Base-by-base conservation (phyloP, 768 basidiomycete species). In the Mycena alexandri region DNA sequence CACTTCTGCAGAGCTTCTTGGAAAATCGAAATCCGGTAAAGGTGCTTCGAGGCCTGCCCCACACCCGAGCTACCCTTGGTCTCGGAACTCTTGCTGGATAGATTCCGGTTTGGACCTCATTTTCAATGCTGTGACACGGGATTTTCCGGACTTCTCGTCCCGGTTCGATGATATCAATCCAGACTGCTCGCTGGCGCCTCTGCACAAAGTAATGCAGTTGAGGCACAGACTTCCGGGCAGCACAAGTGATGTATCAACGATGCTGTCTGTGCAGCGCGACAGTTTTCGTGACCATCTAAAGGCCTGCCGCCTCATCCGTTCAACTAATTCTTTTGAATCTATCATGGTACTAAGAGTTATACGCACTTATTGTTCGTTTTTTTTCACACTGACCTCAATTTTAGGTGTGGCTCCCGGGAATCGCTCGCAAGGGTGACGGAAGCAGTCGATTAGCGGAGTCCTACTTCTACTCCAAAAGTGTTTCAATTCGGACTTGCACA, bases 1-100 rank as follows among this genome's bases (percentile, higher is more conserved):
- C 42, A 67, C 69, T 0, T 65, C 77, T 21, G 65, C 67, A 11
- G 44, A 56, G 5, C 41, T 65, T 13, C 43, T 73, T 7, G 74
- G 76, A 42, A 19, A 59, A 19, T 52, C 51, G 13, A 52, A 52
- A 12, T 52, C 51, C 33, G n/a, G 19, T 33, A 52, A 34, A 19
- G 33, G 51, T 8, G 7, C 47, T 50, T 34, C 51, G 3, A 52
- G n/a, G 19, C 29, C 51, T 33, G 36, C 33, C 17, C 14, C 17
- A 13, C 29, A 19, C n/a, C 7, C 36, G 33, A 19, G 51, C 51
- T 52, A 52, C 33, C 51, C 51, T 24, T 52, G 51, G 51, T 33
- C 51, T 5, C 16, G 33, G 4, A 51, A 52, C 17, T 52, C 51
- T 19, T 52, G 51, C 51, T 52, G 51, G 51, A 9, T 52, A 33